Evolutionary conservation across 768 basidiomycete genomes (phyloP).

Genomic region (Sarcodon sp.): DNA sequence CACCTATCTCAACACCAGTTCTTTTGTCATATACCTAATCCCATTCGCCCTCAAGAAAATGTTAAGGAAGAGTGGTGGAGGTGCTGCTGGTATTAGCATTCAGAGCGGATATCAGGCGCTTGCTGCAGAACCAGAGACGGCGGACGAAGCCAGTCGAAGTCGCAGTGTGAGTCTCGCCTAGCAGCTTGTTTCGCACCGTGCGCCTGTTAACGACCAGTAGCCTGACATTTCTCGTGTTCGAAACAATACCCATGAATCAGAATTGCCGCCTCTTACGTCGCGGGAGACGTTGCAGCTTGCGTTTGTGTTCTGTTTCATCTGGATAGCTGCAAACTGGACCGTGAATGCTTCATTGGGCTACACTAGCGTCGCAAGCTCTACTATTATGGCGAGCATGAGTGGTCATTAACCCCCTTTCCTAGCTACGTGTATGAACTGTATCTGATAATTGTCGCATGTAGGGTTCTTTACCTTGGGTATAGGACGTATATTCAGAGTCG

Average conservation of each 20-base stretch:
- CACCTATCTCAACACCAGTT: slow-evolving; percentile 84
- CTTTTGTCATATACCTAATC: slow-evolving; percentile 77
- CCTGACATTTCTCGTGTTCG: not conserved
- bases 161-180: too few relatives aligned
- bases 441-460: slow-evolving; percentile 14
- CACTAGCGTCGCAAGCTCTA: slow-evolving; percentile 91
- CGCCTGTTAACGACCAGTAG: too few relatives aligned
- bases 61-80: slow-evolving; percentile 5
- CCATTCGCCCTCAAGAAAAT: slow-evolving; percentile 34
- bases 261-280: slow-evolving; percentile 34
- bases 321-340: slow-evolving; percentile 93
- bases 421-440: not conserved
- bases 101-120: too few relatives aligned
- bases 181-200: too few relatives aligned
- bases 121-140: too few relatives aligned
- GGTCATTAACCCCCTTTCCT: slow-evolving; percentile 29
- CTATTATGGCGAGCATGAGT: slow-evolving; percentile 80
- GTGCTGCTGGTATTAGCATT: too few relatives aligned
- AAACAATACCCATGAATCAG: slow-evolving; percentile 4
- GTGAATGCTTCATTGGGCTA: slow-evolving; percentile 74
- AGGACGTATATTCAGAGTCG: slow-evolving; percentile 74
- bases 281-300: slow-evolving; percentile 73
- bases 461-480: slow-evolving; percentile 90
- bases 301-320: slow-evolving; percentile 70
- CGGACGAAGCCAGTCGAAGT: too few relatives aligned